Evolutionary conservation across 441 rosid species (phyloP), one percentile per base, ranked within the genome.

Genomic region (Pelargonium citronellum): DNA sequence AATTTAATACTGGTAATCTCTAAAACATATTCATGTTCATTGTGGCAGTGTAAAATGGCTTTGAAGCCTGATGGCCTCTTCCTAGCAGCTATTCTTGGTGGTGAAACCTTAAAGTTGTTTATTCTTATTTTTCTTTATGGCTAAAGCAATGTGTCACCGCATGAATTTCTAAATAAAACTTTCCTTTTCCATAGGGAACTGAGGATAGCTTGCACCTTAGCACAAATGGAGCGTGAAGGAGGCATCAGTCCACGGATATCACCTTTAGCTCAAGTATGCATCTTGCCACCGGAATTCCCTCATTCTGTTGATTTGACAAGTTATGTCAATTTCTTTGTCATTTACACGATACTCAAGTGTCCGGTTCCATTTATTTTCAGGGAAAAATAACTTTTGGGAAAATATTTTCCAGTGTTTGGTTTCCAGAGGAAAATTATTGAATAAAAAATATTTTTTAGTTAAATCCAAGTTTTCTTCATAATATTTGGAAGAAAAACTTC

Each of bases 201-300:
- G 69, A 87, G 99, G 79, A 88, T 90, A 86, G 98, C 99, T 24
- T 95, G 99, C 84, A 95, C 99, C n/a, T 77, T 92, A 75, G 97
- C 99, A 63, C 99, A 95, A 79, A 89, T 92, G 91, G 99, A 95
- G 83, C 97, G 99, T 10, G 99, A 95, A 86, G 99, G 99, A 62
- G 99, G 99, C 66, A 86, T 91, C 79, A 92, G 98, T 85, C 97
- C 98, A 64, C 85, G 96, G 37, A 16, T 95, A 69, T 95, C 98
- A 39, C 99, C 99, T 78, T 79, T 95, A 78, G 99, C 99, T 66
- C 99, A 95, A 85, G 99, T 87, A 80, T 68, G 85, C 70, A 10
- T 67, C 67, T 12, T 22, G 39, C 44, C 60, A 43, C 22, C 11
- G 22, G 41, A 58, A 67, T 30, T 49, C 51, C 47, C 11, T 66